Conservation (phyloP, 2,329 filamentous ascomycete species). For the Xylaria sp. region DNA sequence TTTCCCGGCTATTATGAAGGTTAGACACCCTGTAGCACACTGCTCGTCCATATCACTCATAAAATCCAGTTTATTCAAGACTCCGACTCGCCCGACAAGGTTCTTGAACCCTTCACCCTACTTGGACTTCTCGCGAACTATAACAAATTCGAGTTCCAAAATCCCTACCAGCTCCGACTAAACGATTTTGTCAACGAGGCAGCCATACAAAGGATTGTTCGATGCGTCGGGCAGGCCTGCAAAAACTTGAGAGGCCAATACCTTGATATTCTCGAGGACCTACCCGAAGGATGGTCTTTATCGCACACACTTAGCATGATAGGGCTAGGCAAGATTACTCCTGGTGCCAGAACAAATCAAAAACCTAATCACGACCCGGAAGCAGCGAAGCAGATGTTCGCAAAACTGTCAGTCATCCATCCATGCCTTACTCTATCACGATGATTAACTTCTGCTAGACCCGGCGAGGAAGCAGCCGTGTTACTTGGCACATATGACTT, state of each 20-base stretch:
- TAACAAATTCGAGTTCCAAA: constrained; percentile 99
- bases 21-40: constrained; percentile 53
- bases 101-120: constrained; percentile 81
- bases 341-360: constrained; percentile 71
- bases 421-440: background rate
- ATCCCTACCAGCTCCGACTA: constrained; percentile 90
- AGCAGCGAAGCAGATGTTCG: constrained; percentile 83
- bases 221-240: constrained; percentile 79
- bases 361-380: constrained; percentile 76
- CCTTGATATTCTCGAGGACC: constrained; percentile 86
- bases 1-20: constrained; percentile 95
- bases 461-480: constrained; percentile 80
- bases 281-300: constrained; percentile 89
- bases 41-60: constrained; percentile 27
- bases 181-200: constrained; percentile 96
- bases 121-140: constrained; percentile 93
- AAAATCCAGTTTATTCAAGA: constrained; percentile 79
- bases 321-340: constrained; percentile 80
- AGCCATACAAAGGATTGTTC: constrained; percentile 84
- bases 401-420: constrained; percentile 71
- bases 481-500: constrained; percentile 93
- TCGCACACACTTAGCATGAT: constrained; percentile 84
- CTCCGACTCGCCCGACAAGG: constrained; percentile 70
- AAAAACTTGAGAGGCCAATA: constrained; percentile 77
- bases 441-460: constrained; percentile 63